Conservation (phyloP, 2,329 filamentous ascomycete genomes). For the Claviceps arundinis region DNA sequence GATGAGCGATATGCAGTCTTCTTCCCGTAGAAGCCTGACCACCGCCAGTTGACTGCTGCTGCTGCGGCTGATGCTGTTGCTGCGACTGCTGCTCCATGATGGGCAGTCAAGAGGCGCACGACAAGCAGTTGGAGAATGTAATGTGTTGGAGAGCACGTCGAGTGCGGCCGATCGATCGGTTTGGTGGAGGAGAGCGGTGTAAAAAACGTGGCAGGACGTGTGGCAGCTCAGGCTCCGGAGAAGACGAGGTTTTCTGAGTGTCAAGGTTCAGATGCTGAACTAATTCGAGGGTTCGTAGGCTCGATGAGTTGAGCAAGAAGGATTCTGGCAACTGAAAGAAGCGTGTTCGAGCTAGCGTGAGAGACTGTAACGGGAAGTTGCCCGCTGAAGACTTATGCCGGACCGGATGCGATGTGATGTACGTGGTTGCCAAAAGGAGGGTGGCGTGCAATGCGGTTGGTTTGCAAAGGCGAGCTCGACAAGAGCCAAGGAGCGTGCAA, state of each 20-base stretch:
- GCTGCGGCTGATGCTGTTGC: slow-evolving; percentile 40
- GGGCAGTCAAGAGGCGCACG: slow-evolving; percentile 32
- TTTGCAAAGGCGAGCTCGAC: slow-evolving; percentile 14
- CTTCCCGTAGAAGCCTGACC: slow-evolving; percentile 68
- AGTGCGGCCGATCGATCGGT: slow-evolving; percentile 16
- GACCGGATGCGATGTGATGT: slow-evolving; percentile 6
- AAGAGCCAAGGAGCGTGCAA: slow-evolving; percentile 26
- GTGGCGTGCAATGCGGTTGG: slow-evolving; percentile 16
- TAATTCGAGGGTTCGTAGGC: neutral
- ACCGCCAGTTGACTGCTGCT: slow-evolving; percentile 39
- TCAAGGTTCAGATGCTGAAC: too few species aligned
- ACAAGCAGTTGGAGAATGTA: slow-evolving; percentile 3
- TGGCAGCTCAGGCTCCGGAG: neutral
- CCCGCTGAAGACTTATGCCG: slow-evolving; percentile 5
- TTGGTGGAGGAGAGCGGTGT: neutral
- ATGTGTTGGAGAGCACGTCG: slow-evolving; percentile 24
- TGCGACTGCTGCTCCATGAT: slow-evolving; percentile 44
- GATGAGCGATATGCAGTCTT: slow-evolving; percentile 91
- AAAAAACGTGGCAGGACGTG: neutral
- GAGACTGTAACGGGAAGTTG: slow-evolving; percentile 10
- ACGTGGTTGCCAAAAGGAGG: slow-evolving; percentile 25
- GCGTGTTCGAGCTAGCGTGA: slow-evolving; percentile 2
- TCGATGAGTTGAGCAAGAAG: neutral
- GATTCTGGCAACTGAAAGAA: neutral
- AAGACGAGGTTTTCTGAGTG: neutral